Percentiles rank a stretch among this genome's conserved stretches.
phyloP scores from a whole-genome alignment of 116 monocot genomes.

The Zostera marina region DNA sequence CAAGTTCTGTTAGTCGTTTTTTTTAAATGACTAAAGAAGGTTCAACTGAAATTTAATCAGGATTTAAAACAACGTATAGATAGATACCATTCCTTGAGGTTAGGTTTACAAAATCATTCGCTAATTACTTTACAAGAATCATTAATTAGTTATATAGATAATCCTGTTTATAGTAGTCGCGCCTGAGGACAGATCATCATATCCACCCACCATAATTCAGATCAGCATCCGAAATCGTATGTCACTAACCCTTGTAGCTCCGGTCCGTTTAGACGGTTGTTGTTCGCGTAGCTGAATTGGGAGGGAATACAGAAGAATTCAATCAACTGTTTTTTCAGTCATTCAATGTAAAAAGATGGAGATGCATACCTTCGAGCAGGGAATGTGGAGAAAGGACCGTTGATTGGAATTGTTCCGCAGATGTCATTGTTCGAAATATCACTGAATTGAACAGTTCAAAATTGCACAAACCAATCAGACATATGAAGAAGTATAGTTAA shows the following conservation, averaged over 20 bases:
- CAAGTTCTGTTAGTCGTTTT: too few species aligned
- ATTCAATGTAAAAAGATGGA: too few species aligned
- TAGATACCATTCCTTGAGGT: too few species aligned
- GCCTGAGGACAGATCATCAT: too few species aligned
- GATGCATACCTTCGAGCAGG: constrained; percentile 46
- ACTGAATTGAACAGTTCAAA: constrained; percentile 24
- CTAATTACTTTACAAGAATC: too few species aligned
- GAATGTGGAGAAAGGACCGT: constrained; percentile 79
- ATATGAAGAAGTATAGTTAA: not conserved
- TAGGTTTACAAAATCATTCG: too few species aligned
- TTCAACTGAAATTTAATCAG: too few species aligned
- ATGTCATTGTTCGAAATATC: constrained; percentile 96
- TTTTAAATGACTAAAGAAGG: too few species aligned
- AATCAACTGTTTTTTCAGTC: too few species aligned
- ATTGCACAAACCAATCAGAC: not conserved
- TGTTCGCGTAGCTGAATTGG: constrained; percentile 65
- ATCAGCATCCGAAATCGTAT: constrained; percentile 81
- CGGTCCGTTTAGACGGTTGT: constrained; percentile 76
- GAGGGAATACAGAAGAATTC: not conserved
- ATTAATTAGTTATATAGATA: too few species aligned
- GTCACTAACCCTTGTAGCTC: constrained; percentile 77
- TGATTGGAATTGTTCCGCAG: constrained; percentile 90
- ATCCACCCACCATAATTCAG: not conserved
- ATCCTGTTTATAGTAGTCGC: too few species aligned
- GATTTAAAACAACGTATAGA: too few species aligned